Evolutionary conservation across 345 rosid species (phyloP).

Genomic region (Moricandia moricandioides): DNA sequence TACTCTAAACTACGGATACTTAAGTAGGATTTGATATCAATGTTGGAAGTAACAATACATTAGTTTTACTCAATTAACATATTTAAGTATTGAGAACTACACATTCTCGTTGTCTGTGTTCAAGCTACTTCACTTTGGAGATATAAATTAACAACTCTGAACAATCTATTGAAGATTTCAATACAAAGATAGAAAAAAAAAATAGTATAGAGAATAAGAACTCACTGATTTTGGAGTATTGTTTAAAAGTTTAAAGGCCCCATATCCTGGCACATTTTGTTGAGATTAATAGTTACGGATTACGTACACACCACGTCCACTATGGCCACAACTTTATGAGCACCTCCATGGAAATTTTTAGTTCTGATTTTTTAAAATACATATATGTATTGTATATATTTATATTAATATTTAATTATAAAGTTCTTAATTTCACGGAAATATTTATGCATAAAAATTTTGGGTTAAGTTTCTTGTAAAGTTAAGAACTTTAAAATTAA

Average conservation of each 20-base stretch:
- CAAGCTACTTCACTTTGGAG: conserved; percentile 13
- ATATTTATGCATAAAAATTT: no score
- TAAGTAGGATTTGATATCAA: conserved; percentile 36
- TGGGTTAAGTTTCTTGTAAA: no score
- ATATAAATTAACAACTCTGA: not conserved
- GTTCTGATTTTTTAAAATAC: no score
- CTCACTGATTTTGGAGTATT: not conserved
- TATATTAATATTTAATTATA: no score
- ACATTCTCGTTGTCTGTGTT: conserved; percentile 10
- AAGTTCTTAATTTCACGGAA: no score
- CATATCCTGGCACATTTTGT: not conserved
- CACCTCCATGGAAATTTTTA: no score
- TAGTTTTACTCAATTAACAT: not conserved
- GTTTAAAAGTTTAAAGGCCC: not conserved
- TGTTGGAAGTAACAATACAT: conserved; percentile 33
- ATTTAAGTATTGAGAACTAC: conserved; percentile 6
- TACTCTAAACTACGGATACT: conserved; percentile 2
- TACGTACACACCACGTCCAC: not conserved
- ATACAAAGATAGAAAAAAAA: not conserved
- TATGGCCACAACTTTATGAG: not conserved
- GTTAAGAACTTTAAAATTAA: no score
- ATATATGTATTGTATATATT: no score
- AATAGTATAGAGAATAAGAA: not conserved
- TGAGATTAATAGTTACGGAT: not conserved
- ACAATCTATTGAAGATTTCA: conserved; percentile 12